Evolutionary conservation across 768 basidiomycete genomes (phyloP), one percentile per base, ranked within the genome.

Genomic region (Trametopsis cervina): DNA sequence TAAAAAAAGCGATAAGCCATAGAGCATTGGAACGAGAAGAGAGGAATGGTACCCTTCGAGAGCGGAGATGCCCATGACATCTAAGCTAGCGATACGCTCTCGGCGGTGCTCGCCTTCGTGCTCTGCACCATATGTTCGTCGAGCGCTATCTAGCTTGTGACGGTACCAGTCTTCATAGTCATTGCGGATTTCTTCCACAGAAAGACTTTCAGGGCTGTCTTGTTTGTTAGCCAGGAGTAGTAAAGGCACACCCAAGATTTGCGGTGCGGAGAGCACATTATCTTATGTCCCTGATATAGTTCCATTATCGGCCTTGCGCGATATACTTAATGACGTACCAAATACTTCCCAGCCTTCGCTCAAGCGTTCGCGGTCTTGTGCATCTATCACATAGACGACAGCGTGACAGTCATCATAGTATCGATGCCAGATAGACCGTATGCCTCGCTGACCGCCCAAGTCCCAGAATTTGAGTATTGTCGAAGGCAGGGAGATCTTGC

Each of bases 321-420:
- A 43, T 17, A 39, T 35, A 33, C 43, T 20, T 22, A 29, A 10
- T 12, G 4, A 66, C 88, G 49, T 65, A 96, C 95, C 93, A 57
- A 99, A 98, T 6, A 92, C 94, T 54, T 91, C 88, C 95, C 95
- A 98, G 13, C 91, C 90, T 72, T 98, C 96, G 41, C 83, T 78
- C 22, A 98, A 71, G 33, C 95, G 72, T 58, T 90, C 91, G 26
- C 83, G 70, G 70, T 99, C 95, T 54, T 86, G 80, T 7, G 93
- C 91, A 63, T 99, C 96, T 44, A 99, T 81, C 44, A 98, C 87
- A 58, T 89, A 99, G 35, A 88, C 91, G 39, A 98, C 90, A 6
- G 94, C 95, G 64, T 99, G 95, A 54, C 93, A 96, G 62, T 97
- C 93, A 47, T 90, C 86, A 63, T 95, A 97, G 67, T 99, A 99